phyloP scores from a whole-genome alignment of 177 flowering plant genomes.

The Viscum album region DNA sequence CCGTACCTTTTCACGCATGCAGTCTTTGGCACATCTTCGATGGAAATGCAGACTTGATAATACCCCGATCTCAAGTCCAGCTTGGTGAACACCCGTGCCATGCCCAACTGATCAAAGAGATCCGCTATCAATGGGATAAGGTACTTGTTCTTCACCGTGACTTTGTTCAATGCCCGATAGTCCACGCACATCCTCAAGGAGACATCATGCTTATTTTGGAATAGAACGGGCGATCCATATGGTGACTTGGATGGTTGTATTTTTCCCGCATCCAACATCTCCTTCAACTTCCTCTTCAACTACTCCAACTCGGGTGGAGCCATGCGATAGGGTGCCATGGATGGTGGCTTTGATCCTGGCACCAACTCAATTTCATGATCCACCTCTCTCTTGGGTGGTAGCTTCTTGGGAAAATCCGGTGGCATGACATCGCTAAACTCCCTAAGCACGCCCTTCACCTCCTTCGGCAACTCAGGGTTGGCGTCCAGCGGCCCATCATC shows the following conservation, averaged over 20 bases:
- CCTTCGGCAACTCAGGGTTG: background rate
- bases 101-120: background rate
- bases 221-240: no score
- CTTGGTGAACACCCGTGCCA: background rate
- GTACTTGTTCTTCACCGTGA: background rate
- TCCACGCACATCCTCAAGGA: background rate
- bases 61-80: background rate
- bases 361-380: background rate
- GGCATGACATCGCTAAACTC: background rate
- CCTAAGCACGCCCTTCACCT: background rate
- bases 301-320: background rate
- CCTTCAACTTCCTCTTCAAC: background rate
- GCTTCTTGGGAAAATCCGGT: background rate
- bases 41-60: background rate
- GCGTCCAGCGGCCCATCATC: background rate
- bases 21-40: background rate
- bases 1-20: background rate
- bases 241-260: background rate
- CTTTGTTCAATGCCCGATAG: background rate
- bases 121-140: background rate
- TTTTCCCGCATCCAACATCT: background rate
- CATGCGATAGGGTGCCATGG: background rate
- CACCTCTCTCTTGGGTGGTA: background rate
- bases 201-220: background rate
- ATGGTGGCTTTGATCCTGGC: background rate